Conservation (phyloP, 2,329 filamentous ascomycete species). For the Pleoardoris graminearum region DNA sequence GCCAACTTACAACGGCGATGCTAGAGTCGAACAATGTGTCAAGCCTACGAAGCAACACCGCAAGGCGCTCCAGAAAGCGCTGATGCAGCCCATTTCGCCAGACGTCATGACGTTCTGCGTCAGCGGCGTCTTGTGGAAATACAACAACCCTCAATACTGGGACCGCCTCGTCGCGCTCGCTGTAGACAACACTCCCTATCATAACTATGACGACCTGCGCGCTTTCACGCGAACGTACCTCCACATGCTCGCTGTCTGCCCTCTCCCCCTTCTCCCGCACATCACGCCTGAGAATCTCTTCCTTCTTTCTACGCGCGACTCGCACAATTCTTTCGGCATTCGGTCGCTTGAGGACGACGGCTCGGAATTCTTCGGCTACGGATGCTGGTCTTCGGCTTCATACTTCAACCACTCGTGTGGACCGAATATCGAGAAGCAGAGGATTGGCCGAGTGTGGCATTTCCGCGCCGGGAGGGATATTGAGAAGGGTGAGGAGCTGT, state of each 20-base stretch:
- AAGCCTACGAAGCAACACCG: conserved; percentile 38
- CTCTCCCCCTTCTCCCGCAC: conserved; percentile 37
- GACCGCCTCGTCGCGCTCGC: conserved; percentile 44
- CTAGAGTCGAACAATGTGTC: conserved; percentile 2
- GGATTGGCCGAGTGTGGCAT: conserved; percentile 47
- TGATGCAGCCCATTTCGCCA: conserved; percentile 33
- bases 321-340: conserved; percentile 55
- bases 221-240: conserved; percentile 48
- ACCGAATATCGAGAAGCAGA: conserved; percentile 50
- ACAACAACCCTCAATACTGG: conserved; percentile 38
- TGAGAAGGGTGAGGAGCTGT: conserved; percentile 47
- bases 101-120: conserved; percentile 51
- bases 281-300: conserved; percentile 43
- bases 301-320: conserved; percentile 45
- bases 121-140: conserved; percentile 43
- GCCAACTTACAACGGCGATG: neutral
- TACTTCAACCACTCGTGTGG: conserved; percentile 56
- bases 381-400: conserved; percentile 51
- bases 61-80: conserved; percentile 36
- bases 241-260: conserved; percentile 49
- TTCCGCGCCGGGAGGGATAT: conserved; percentile 46
- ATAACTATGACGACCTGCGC: conserved; percentile 44
- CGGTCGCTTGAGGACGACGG: conserved; percentile 50
- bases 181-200: conserved; percentile 48
- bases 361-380: conserved; percentile 54